Percentiles rank a stretch among this genome's conserved stretches.
phyloP scores from a whole-genome alignment of 768 basidiomycete genomes.

The Pholiota conissans region DNA sequence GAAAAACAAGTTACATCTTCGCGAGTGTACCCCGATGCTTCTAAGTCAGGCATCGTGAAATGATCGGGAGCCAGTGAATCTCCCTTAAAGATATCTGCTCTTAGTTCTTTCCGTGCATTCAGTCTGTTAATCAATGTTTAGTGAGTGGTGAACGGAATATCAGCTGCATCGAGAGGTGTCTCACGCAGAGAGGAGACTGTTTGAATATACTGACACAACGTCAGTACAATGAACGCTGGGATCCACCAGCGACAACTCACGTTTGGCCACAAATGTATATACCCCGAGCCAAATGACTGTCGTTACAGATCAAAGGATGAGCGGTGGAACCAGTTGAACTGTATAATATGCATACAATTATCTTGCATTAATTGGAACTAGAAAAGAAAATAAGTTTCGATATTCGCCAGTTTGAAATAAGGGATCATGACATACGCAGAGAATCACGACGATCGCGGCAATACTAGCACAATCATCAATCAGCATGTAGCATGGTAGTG shows the following conservation, averaged over 20 bases:
- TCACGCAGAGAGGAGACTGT: constrained; percentile 26
- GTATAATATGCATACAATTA: constrained; percentile 17
- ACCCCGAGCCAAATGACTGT: constrained; percentile 31
- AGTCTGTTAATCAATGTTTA: constrained; percentile 10
- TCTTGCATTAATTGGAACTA: constrained; percentile 23
- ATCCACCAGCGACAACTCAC: constrained; percentile 12
- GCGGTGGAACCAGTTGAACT: not conserved
- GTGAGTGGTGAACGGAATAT: not conserved
- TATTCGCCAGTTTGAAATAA: not conserved
- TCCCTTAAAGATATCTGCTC: constrained; percentile 12
- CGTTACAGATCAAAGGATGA: not conserved
- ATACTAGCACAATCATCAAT: constrained; percentile 5
- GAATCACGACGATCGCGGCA: constrained; percentile 16
- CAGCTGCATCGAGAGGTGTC: not conserved
- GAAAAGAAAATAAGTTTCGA: not conserved
- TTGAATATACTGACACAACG: constrained; percentile 23
- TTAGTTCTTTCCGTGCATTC: constrained; percentile 20
- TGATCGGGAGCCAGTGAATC: constrained; percentile 5
- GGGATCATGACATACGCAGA: constrained; percentile 18
- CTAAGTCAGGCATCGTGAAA: constrained; percentile 8
- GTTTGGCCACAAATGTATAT: constrained; percentile 31
- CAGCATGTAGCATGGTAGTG: not conserved
- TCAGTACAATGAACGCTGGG: not conserved
- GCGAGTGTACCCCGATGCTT: not conserved
- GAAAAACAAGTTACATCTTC: not conserved